phyloP scores from a whole-genome alignment of 176 grass and related monocot species.

The Musa schizocarpa region DNA sequence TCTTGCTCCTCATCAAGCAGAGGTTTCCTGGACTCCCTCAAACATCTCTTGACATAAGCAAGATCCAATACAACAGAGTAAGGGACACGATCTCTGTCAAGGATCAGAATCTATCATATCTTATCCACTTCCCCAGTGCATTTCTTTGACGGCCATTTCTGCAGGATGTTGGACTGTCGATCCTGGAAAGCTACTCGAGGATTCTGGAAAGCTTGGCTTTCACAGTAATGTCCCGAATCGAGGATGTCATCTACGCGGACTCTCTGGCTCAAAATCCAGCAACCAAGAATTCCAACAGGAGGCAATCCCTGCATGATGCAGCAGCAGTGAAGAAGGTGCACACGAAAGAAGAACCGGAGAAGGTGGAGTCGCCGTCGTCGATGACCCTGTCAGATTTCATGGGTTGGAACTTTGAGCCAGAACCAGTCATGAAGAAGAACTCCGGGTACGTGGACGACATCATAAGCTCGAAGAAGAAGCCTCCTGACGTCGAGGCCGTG shows the following conservation, averaged over 20 bases:
- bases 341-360: background rate
- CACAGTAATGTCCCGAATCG: background rate
- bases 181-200: slow-evolving; percentile 4
- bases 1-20: slow-evolving; percentile 7
- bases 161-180: slow-evolving; percentile 4
- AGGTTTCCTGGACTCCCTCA: background rate
- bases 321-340: background rate
- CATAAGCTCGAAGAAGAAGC: background rate
- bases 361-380: background rate
- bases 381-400: background rate
- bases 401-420: background rate
- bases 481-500: background rate
- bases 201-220: background rate
- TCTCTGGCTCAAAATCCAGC: background rate
- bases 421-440: background rate
- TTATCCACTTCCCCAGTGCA: background rate
- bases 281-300: background rate
- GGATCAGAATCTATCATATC: background rate
- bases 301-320: background rate
- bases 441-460: background rate
- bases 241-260: background rate
- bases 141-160: background rate
- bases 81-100: background rate
- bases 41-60: background rate
- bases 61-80: slow-evolving; percentile 9